These are phyloP conservation scores for Pseudocercospora fijiensis DNA, from an alignment of 2,329 filamentous ascomycete genomes.

Conservation along the genomic window DNA sequence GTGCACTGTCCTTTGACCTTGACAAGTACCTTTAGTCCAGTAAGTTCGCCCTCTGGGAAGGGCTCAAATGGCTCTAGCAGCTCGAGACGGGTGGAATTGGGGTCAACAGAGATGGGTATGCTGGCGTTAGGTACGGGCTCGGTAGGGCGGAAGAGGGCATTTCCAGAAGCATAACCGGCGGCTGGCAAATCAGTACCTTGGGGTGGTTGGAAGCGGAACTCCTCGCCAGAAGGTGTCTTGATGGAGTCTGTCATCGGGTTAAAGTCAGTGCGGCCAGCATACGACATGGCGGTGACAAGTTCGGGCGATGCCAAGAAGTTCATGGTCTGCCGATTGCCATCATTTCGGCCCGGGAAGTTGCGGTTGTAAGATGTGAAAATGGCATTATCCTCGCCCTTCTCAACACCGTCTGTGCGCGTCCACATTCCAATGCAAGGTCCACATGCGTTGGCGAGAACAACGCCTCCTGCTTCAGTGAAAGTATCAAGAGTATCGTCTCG, in stretches of 20 bases:
- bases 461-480: constrained; percentile 81
- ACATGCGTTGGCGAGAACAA: constrained; percentile 91
- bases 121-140: constrained; percentile 69
- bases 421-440: constrained; percentile 74
- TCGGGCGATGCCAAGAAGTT: constrained; percentile 98
- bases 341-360: constrained; percentile 95
- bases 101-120: constrained; percentile 73
- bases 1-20: constrained; percentile 98
- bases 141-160: constrained; percentile 69
- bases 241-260: constrained; percentile 90
- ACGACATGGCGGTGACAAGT: constrained; percentile 93
- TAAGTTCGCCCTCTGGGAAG: constrained; percentile 73
- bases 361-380: constrained; percentile 98
- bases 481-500: constrained; percentile 83
- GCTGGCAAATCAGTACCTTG: constrained; percentile 60
- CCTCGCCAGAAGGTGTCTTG: constrained; percentile 71
- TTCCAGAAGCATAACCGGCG: constrained; percentile 78
- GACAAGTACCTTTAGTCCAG: constrained; percentile 80
- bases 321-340: constrained; percentile 95
- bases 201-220: constrained; percentile 80
- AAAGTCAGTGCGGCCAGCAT: constrained; percentile 88
- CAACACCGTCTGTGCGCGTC: constrained; percentile 82
- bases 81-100: constrained; percentile 85
- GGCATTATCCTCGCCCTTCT: constrained; percentile 84
- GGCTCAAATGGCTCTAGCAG: constrained; percentile 84